phyloP scores from a whole-genome alignment of 805 yeast genomes.

The Wickerhamiella hasegawae region DNA sequence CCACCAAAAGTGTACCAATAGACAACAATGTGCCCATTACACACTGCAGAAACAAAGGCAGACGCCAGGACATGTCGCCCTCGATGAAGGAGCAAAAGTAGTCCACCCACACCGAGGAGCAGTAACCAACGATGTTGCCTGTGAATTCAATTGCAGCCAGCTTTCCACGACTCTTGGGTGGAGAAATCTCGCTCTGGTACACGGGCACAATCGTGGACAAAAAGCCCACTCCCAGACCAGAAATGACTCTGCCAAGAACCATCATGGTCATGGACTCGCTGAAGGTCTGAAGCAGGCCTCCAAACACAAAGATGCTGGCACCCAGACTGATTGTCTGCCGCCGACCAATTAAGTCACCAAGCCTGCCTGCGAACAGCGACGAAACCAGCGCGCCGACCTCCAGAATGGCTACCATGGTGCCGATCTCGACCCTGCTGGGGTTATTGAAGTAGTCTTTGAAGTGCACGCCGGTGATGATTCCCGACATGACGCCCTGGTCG shows the following conservation, averaged over 20 bases:
- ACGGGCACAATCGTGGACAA: conserved; percentile 74
- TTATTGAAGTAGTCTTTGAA: conserved; percentile 54
- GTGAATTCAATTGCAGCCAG: conserved; percentile 80
- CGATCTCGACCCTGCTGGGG: conserved; percentile 62
- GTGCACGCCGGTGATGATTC: conserved; percentile 58
- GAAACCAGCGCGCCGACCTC: conserved; percentile 79
- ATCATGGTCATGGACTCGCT: conserved; percentile 38
- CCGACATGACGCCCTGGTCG: conserved; percentile 84
- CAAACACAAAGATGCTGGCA: conserved; percentile 58
- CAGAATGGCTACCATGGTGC: conserved; percentile 74
- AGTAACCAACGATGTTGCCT: conserved; percentile 70
- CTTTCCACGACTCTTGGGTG: conserved; percentile 72
- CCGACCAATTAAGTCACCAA: conserved; percentile 69
- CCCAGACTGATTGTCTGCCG: conserved; percentile 68
- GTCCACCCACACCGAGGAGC: conserved; percentile 77
- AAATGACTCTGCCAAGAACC: conserved; percentile 59
- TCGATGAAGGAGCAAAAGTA: conserved; percentile 53
- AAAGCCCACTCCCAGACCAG: conserved; percentile 81
- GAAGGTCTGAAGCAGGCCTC: conserved; percentile 59
- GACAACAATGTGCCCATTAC: conserved; percentile 52
- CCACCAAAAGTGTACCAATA: conserved; percentile 61
- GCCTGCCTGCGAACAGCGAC: conserved; percentile 58
- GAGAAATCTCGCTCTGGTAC: conserved; percentile 78
- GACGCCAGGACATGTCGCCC: conserved; percentile 53
- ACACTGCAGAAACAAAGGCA: conserved; percentile 65